phyloP scores from a whole-genome alignment of 2,329 filamentous ascomycete genomes.

The Fusarium xyrophilum region DNA sequence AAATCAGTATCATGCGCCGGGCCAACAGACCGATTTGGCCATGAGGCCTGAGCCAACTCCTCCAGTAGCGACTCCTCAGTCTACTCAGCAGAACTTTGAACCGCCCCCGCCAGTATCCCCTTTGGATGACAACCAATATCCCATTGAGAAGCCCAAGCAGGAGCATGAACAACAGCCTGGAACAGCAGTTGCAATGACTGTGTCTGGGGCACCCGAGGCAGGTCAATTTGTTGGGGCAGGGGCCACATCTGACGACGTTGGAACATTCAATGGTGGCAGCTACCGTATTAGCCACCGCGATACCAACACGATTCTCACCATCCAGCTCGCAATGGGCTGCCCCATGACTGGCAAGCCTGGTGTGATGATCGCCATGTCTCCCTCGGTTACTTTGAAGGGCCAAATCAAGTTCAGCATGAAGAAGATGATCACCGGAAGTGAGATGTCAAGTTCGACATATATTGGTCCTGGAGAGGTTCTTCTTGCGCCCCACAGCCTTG shows the following conservation, averaged over 20 bases:
- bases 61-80: constrained; percentile 35
- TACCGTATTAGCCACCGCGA: constrained; percentile 94
- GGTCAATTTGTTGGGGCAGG: constrained; percentile 68
- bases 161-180: constrained; percentile 36
- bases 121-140: constrained; percentile 35
- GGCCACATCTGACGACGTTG: constrained; percentile 79
- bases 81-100: constrained; percentile 39
- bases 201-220: constrained; percentile 51
- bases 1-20: constrained; percentile 38
- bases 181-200: constrained; percentile 44
- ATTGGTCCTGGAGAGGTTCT: constrained; percentile 92
- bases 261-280: constrained; percentile 96
- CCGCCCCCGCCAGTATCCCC: constrained; percentile 40
- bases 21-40: constrained; percentile 30
- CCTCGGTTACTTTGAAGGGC: constrained; percentile 83
- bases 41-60: constrained; percentile 32
- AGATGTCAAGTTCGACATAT: constrained; percentile 79
- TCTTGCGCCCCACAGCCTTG: constrained; percentile 78
- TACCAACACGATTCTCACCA: constrained; percentile 85
- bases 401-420: constrained; percentile 86
- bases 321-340: constrained; percentile 89
- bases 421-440: constrained; percentile 84
- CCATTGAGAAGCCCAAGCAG: constrained; percentile 42
- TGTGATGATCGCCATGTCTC: constrained; percentile 94
- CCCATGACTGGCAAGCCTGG: constrained; percentile 83